These are phyloP conservation scores for Diaporthe vexans DNA, from an alignment of 2,329 filamentous ascomycete species.

Conservation along the genomic window DNA sequence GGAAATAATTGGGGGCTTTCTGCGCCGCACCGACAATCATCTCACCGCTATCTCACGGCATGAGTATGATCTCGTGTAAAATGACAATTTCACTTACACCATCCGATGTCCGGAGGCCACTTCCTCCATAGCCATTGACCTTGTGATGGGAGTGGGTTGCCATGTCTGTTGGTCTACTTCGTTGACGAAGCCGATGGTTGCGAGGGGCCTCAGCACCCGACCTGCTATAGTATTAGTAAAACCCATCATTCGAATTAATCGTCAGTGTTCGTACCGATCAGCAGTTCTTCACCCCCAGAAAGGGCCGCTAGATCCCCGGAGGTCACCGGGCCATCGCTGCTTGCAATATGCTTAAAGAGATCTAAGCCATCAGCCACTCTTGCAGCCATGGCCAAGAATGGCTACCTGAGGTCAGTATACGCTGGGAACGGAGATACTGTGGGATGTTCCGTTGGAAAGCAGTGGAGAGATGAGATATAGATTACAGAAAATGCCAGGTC, in stretches of 20 bases:
- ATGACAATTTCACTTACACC: slow-evolving; percentile 43
- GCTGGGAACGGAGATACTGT: not conserved
- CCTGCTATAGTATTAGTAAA: slow-evolving; percentile 30
- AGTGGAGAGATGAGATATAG: not conserved
- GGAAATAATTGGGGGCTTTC: slow-evolving; percentile 46
- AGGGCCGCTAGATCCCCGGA: slow-evolving; percentile 44
- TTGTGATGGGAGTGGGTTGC: slow-evolving; percentile 45
- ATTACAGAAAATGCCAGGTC: slow-evolving; percentile 42
- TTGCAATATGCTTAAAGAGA: slow-evolving; percentile 46
- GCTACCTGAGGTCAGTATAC: slow-evolving; percentile 40
- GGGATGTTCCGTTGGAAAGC: not conserved
- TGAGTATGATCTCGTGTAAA: accelerated
- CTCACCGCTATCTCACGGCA: slow-evolving; percentile 34
- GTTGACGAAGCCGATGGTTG: slow-evolving; percentile 45
- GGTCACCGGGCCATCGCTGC: slow-evolving; percentile 39
- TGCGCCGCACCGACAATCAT: slow-evolving; percentile 43
- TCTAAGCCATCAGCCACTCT: slow-evolving; percentile 45
- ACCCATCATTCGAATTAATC: no score
- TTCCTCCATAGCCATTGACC: slow-evolving; percentile 47
- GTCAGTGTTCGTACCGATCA: slow-evolving; percentile 44
- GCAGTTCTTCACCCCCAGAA: slow-evolving; percentile 46
- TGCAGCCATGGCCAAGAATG: slow-evolving; percentile 44
- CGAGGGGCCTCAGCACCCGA: slow-evolving; percentile 45
- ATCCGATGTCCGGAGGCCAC: slow-evolving; percentile 47
- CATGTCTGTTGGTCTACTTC: slow-evolving; percentile 46